Percentiles rank a stretch among this genome's conserved stretches.
phyloP scores from a whole-genome alignment of 75 land plant species.

The Pinus tabuliformis region DNA sequence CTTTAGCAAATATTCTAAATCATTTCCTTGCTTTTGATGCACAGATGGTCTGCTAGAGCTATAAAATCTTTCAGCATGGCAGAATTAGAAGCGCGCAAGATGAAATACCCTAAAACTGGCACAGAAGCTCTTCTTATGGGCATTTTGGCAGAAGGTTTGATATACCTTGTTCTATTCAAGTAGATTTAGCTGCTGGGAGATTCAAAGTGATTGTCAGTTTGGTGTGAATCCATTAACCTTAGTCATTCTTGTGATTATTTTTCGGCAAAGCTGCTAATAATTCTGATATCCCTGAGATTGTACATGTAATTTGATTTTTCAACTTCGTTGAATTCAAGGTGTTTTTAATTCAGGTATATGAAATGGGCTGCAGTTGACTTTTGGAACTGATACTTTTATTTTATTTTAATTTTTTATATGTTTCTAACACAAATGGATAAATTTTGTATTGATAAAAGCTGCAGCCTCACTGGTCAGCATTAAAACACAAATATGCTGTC shows the following conservation, averaged over 20 bases:
- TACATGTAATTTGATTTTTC: background rate
- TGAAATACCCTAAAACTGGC: constrained; percentile 80
- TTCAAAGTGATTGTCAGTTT: background rate
- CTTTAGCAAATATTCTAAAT: too few relatives aligned
- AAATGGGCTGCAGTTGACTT: background rate
- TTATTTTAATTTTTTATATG: too few relatives aligned
- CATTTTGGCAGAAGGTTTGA: constrained; percentile 81
- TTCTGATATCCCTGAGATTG: background rate
- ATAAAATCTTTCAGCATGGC: constrained; percentile 80
- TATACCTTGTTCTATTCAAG: background rate
- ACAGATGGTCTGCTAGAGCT: constrained; percentile 83
- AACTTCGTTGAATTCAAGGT: background rate
- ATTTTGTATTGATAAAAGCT: too few relatives aligned
- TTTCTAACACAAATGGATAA: too few relatives aligned
- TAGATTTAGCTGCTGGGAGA: background rate
- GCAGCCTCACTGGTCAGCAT: too few relatives aligned
- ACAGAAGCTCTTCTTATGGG: constrained; percentile 92
- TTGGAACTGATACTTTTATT: too few relatives aligned
- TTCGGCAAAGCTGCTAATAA: background rate
- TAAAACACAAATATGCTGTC: too few relatives aligned
- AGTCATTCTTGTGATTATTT: background rate
- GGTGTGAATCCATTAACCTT: background rate
- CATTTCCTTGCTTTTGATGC: too few relatives aligned
- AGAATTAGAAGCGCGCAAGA: constrained; percentile 88
- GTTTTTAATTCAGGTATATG: background rate